These are phyloP conservation scores for Penicillium maclennaniae DNA, from an alignment of 495 filamentous ascomycete genomes.

Conservation along the genomic window DNA sequence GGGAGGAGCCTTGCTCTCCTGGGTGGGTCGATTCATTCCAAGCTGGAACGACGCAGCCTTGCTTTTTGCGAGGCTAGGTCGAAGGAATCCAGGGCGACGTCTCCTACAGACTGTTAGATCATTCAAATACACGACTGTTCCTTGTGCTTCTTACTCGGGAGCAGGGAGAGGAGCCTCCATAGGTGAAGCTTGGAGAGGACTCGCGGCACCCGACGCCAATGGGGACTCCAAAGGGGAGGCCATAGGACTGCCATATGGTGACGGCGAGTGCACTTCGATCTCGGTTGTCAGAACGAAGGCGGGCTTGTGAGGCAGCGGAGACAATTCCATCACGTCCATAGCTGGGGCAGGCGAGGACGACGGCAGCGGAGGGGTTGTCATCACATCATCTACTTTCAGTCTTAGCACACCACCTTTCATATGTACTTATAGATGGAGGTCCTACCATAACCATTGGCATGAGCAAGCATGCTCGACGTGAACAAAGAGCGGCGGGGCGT, in stretches of 20 bases:
- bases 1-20: slow-evolving; percentile 62
- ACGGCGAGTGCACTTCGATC: slow-evolving; percentile 64
- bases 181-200: slow-evolving; percentile 49
- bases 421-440: background rate
- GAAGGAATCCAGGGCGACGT: slow-evolving; percentile 38
- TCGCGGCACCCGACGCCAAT: slow-evolving; percentile 30
- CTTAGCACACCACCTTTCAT: slow-evolving; percentile 4
- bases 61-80: slow-evolving; percentile 39
- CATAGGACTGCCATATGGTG: slow-evolving; percentile 49
- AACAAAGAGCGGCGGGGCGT: slow-evolving; percentile 94
- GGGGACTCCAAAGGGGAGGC: slow-evolving; percentile 54
- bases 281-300: slow-evolving; percentile 55
- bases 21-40: slow-evolving; percentile 30
- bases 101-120: slow-evolving; percentile 21
- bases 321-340: slow-evolving; percentile 90
- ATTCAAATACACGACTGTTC: background rate
- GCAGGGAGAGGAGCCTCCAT: slow-evolving; percentile 44
- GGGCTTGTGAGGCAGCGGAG: slow-evolving; percentile 86
- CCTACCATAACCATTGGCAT: slow-evolving; percentile 69
- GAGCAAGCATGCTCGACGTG: slow-evolving; percentile 68
- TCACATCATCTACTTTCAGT: slow-evolving; percentile 50
- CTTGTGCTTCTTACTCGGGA: slow-evolving; percentile 34
- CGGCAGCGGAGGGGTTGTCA: slow-evolving; percentile 80
- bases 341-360: slow-evolving; percentile 74
- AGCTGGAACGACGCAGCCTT: slow-evolving; percentile 43